These are phyloP conservation scores for Xylaria venustula DNA, from an alignment of 495 filamentous ascomycete genomes.

Conservation along the genomic window DNA sequence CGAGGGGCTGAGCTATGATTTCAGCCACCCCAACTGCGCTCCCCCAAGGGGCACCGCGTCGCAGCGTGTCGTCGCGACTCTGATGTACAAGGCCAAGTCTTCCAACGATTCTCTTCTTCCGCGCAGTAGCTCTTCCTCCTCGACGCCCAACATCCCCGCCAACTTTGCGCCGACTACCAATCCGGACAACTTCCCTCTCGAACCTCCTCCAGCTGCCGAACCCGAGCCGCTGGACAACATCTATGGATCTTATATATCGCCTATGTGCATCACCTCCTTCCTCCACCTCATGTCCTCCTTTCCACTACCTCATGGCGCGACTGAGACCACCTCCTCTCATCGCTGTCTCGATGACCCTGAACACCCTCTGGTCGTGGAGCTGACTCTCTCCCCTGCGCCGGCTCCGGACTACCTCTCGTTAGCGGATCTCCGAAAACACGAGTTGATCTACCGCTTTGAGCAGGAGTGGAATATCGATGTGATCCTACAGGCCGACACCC, in stretches of 20 bases:
- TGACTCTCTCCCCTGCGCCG: slow-evolving; percentile 66
- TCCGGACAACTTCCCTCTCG: slow-evolving; percentile 68
- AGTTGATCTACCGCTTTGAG: slow-evolving; percentile 79
- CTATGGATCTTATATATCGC: slow-evolving; percentile 74
- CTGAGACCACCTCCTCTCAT: slow-evolving; percentile 63
- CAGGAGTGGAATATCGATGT: slow-evolving; percentile 85
- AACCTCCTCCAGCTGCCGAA: slow-evolving; percentile 59
- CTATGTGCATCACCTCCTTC: slow-evolving; percentile 79
- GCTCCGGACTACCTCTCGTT: slow-evolving; percentile 67
- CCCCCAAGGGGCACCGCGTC: slow-evolving; percentile 38
- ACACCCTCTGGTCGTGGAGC: slow-evolving; percentile 67
- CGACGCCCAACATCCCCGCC: slow-evolving; percentile 44
- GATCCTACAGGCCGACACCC: slow-evolving; percentile 64
- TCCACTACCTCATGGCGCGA: slow-evolving; percentile 52
- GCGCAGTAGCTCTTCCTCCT: slow-evolving; percentile 21
- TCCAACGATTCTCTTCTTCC: slow-evolving; percentile 33
- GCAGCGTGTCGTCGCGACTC: slow-evolving; percentile 59
- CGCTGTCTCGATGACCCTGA: slow-evolving; percentile 62
- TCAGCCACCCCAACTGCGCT: slow-evolving; percentile 58
- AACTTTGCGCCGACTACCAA: slow-evolving; percentile 64
- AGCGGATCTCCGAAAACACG: slow-evolving; percentile 69
- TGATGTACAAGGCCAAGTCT: slow-evolving; percentile 63
- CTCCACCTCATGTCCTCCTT: slow-evolving; percentile 72
- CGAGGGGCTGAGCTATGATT: slow-evolving; percentile 55
- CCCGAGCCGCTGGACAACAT: slow-evolving; percentile 69